Conservation (phyloP, 2,329 filamentous ascomycete species). For the Nannizziopsis arthrosporioides region DNA sequence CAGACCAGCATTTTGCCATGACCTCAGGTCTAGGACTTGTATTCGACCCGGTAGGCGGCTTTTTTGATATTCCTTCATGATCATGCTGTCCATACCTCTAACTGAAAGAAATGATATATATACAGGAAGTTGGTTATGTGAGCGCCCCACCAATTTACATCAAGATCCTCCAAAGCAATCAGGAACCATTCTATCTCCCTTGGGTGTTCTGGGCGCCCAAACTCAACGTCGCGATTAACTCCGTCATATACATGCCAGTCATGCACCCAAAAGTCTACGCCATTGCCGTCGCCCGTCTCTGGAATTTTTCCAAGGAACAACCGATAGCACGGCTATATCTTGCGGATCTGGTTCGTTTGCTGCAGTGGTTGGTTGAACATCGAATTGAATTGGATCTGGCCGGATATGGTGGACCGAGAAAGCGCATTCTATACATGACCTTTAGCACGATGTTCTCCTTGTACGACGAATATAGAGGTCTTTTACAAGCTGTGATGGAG, state of each 20-base stretch:
- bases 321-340: background rate
- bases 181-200: conserved; percentile 5
- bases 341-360: background rate
- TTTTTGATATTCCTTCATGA: background rate
- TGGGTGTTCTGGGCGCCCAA: background rate
- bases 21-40: conserved; percentile 1
- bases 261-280: conserved; percentile 3
- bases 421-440: background rate
- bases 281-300: background rate
- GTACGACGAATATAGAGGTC: background rate
- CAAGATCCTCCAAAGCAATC: conserved; percentile 1
- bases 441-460: conserved; percentile 2
- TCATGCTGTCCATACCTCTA: background rate
- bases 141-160: conserved; percentile 3
- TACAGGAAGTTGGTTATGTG: conserved; percentile 5
- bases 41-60: background rate
- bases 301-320: background rate
- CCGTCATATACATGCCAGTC: background rate
- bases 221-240: background rate
- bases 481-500: background rate
- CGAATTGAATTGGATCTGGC: background rate
- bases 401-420: background rate
- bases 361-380: background rate
- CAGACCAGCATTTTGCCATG: background rate
- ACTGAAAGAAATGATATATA: background rate